Conservation (phyloP, 1,284 basidiomycete genomes). For the Ustilago cynodontis region DNA sequence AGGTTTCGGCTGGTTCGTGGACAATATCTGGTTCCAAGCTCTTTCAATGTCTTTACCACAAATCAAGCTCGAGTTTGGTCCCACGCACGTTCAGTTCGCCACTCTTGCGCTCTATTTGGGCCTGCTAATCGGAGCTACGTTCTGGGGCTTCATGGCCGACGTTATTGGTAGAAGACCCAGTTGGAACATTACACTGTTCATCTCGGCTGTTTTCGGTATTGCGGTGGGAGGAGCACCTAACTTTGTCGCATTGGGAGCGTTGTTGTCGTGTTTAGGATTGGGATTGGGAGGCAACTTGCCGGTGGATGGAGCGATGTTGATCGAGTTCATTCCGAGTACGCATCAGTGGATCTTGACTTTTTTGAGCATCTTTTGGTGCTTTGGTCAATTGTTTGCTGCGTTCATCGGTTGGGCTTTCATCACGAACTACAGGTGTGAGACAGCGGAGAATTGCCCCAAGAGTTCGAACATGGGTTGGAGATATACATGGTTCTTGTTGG, state of each 20-base stretch:
- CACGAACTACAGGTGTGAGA: slow-evolving; percentile 71
- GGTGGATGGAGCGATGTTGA: slow-evolving; percentile 65
- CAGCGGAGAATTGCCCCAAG: slow-evolving; percentile 71
- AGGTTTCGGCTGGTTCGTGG: slow-evolving; percentile 75
- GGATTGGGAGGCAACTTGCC: slow-evolving; percentile 74
- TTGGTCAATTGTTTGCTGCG: slow-evolving; percentile 74
- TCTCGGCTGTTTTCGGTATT: slow-evolving; percentile 76
- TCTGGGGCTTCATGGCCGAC: slow-evolving; percentile 73
- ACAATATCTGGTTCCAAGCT: slow-evolving; percentile 67
- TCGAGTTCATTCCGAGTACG: slow-evolving; percentile 63
- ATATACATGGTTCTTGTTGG: slow-evolving; percentile 74
- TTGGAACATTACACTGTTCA: slow-evolving; percentile 76
- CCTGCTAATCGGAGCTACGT: slow-evolving; percentile 75
- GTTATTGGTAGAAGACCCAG: slow-evolving; percentile 73
- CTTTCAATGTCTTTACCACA: slow-evolving; percentile 62
- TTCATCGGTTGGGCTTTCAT: slow-evolving; percentile 72
- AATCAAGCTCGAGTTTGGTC: slow-evolving; percentile 58
- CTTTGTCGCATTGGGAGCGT: slow-evolving; percentile 74
- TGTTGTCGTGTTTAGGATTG: slow-evolving; percentile 75
- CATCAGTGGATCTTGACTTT: slow-evolving; percentile 76
- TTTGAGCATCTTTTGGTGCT: slow-evolving; percentile 78
- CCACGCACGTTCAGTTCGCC: slow-evolving; percentile 57
- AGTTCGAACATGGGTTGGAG: slow-evolving; percentile 76
- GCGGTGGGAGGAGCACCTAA: slow-evolving; percentile 75
- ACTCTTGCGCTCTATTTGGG: slow-evolving; percentile 75